phyloP scores from a whole-genome alignment of 352 stramenopile species.

The Phytophthora fragariaefolia region DNA sequence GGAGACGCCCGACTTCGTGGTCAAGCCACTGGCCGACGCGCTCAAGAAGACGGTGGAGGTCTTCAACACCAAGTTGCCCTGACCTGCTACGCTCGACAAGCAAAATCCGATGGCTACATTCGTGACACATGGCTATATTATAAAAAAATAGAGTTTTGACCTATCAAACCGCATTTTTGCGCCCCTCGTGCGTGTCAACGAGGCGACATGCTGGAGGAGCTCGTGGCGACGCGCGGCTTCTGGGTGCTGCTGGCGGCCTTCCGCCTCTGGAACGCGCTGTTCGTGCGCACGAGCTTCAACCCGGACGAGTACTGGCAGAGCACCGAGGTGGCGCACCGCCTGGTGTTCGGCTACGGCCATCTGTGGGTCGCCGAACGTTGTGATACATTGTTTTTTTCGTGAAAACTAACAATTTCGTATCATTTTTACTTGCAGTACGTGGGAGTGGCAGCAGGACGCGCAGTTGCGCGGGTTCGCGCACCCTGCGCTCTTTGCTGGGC shows the following conservation, averaged over 20 bases:
- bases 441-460: conserved; percentile 84
- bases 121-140: conserved; percentile 14
- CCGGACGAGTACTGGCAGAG: conserved; percentile 92
- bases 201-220: conserved; percentile 37
- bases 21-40: conserved; percentile 72
- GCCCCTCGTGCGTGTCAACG: conserved; percentile 4
- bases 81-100: conserved; percentile 12
- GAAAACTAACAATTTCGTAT: too few relatives aligned
- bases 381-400: conserved; percentile 3
- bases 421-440: conserved; percentile 56
- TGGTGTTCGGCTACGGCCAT: conserved; percentile 89
- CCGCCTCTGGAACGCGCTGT: conserved; percentile 82
- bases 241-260: conserved; percentile 65
- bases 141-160: conserved; percentile 38
- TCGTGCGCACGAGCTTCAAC: conserved; percentile 88
- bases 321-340: conserved; percentile 83
- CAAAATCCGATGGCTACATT: conserved; percentile 3
- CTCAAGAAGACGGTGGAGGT: conserved; percentile 86
- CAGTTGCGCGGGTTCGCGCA: conserved; percentile 82
- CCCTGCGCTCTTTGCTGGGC: conserved; percentile 71
- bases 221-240: conserved; percentile 47
- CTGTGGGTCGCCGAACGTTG: conserved; percentile 50
- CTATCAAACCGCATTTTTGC: conserved; percentile 6
- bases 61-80: conserved; percentile 79
- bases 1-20: conserved; percentile 82